A percentile compares a stretch with the other conserved stretches of the same genome.
Evolutionary conservation across 345 rosid species (phyloP).

Genomic region (Psidium friedrichsthalianum): DNA sequence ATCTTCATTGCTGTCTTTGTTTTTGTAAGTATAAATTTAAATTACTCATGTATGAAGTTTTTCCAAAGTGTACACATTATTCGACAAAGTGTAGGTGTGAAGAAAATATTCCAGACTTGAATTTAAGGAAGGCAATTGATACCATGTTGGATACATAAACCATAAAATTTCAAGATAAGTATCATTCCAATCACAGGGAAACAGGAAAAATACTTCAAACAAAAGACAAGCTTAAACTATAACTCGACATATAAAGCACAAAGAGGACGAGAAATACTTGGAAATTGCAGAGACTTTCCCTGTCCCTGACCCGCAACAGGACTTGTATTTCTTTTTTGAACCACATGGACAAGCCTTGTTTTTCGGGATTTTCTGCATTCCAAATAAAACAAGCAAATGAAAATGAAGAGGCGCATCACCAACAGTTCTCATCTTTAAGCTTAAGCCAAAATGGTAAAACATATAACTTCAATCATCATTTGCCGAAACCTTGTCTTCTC

Average conservation of each 20-base stretch:
- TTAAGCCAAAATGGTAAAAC: neutral
- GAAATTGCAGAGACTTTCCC: slow-evolving; percentile 41
- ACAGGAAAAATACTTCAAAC: neutral
- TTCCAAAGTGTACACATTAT: neutral
- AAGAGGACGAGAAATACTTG: slow-evolving; percentile 24
- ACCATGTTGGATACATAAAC: neutral
- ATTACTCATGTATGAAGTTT: neutral
- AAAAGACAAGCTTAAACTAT: neutral
- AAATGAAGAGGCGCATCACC: neutral
- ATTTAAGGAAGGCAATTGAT: neutral
- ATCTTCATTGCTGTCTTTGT: neutral
- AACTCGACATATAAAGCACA: neutral
- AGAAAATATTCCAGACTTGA: neutral
- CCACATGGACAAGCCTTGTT: slow-evolving; percentile 76
- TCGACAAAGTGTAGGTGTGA: neutral
- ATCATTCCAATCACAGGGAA: neutral
- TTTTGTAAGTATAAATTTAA: neutral
- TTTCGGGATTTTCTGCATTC: slow-evolving; percentile 49
- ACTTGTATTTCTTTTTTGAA: slow-evolving; percentile 82
- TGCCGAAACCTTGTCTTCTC: slow-evolving; percentile 49
- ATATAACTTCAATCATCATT: neutral
- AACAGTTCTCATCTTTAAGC: neutral
- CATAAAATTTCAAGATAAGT: neutral
- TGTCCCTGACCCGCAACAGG: slow-evolving; percentile 73
- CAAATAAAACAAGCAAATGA: neutral